Evolutionary conservation across 1,139 yeast genomes (phyloP).

Genomic region (Lodderomyces beijingensis): DNA sequence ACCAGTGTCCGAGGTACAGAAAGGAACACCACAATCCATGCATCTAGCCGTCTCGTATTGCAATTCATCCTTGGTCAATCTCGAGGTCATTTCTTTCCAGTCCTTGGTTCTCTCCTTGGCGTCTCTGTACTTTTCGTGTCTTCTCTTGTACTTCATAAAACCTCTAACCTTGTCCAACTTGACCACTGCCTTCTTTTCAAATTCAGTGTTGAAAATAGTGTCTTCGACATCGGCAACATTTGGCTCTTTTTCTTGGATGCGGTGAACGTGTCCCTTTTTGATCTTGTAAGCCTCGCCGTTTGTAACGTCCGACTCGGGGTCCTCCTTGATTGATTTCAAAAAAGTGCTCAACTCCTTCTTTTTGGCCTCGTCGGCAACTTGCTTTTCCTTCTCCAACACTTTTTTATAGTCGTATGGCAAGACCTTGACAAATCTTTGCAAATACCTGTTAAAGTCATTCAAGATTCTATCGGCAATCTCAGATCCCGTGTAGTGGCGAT

Average conservation of each 20-base stretch:
- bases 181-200: conserved; percentile 58
- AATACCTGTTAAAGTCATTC: conserved; percentile 79
- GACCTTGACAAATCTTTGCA: conserved; percentile 90
- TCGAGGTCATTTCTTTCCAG: conserved; percentile 86
- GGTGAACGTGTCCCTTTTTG: conserved; percentile 41
- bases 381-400: conserved; percentile 77
- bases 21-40: conserved; percentile 99
- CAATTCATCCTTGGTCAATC: conserved; percentile 82
- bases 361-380: conserved; percentile 63
- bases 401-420: conserved; percentile 88
- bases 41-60: conserved; percentile 95
- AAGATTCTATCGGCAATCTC: conserved; percentile 82
- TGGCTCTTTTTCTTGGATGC: conserved; percentile 55
- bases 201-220: conserved; percentile 64
- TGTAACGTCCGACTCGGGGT: conserved; percentile 81
- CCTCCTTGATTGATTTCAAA: conserved; percentile 67
- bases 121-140: conserved; percentile 81
- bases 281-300: conserved; percentile 72
- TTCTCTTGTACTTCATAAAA: conserved; percentile 88
- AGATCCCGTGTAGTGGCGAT: conserved; percentile 90
- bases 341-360: conserved; percentile 54
- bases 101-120: conserved; percentile 76
- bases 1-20: conserved; percentile 97
- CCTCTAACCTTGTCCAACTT: conserved; percentile 83
- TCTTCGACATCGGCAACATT: conserved; percentile 88